Evolutionary conservation across 2,329 filamentous ascomycete genomes (phyloP).

Genomic region (Verticillium isaacii): DNA sequence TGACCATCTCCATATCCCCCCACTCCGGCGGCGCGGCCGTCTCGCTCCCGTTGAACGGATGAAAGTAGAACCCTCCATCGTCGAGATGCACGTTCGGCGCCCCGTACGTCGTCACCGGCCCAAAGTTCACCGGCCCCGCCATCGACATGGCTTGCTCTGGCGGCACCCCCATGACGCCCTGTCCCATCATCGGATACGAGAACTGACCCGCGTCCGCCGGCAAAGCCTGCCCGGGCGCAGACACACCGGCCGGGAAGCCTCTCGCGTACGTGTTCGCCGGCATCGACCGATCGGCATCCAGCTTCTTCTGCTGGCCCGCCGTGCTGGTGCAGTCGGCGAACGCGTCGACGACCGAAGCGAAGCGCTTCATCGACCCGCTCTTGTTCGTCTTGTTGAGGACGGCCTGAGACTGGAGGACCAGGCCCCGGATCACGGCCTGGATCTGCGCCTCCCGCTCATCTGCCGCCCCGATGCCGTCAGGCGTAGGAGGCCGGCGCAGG

Average conservation of each 20-base stretch:
- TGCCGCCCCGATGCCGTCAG: conserved; percentile 9
- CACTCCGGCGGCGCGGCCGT: background rate
- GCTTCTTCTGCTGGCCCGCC: background rate
- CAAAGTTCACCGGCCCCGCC: background rate
- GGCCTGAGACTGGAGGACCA: conserved; percentile 10
- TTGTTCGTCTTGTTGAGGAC: conserved; percentile 19
- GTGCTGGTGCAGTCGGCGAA: conserved; percentile 18
- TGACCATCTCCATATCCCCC: conserved; percentile 4
- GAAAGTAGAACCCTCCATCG: conserved; percentile 1
- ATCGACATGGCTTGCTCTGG: background rate
- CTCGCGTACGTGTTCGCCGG: background rate
- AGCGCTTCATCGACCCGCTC: conserved; percentile 22
- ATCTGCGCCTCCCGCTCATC: conserved; percentile 11
- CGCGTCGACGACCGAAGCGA: conserved; percentile 19
- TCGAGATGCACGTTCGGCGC: background rate
- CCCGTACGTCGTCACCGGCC: conserved; percentile 1
- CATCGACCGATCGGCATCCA: background rate
- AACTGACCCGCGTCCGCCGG: background rate
- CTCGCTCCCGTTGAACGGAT: background rate
- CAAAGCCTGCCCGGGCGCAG: background rate
- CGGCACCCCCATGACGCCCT: background rate
- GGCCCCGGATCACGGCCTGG: conserved; percentile 10
- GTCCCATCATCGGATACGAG: background rate
- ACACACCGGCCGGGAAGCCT: background rate
- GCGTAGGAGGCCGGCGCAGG: conserved; percentile 6